Evolutionary conservation across 1,284 basidiomycete genomes (phyloP), one percentile per base, ranked within the genome.

Genomic region (Ustilago loliicola): DNA sequence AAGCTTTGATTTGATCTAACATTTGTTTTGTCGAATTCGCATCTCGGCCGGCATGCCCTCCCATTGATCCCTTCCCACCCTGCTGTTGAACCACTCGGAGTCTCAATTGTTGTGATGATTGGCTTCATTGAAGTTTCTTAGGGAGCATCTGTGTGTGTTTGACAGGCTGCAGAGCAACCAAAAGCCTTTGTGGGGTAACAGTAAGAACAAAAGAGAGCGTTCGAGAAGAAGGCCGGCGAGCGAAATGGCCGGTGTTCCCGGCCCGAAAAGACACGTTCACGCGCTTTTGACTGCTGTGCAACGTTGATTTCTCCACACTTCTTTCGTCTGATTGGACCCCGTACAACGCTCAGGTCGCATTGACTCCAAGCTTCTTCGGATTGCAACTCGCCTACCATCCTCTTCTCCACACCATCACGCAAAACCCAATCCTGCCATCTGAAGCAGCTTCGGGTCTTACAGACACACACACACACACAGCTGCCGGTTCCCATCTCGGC

Each of bases 261-360:
- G 48, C 52, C 23, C 34, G 19, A 10, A 36, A 11, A 40, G 38
- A 19, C 7, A 23, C 17, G 42, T 63, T 50, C 61, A 58, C 62
- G 51, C 63, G 55, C 52, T 55, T 54, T 54, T 52, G 23, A 45
- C 42, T 45, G 48, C 48, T 50, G 25, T 50, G 48, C 48, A 50
- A 50, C 48, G 25, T 25, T 4, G 25, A 50, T 27, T 68, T 68
- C 66, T 68, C 66, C 60, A 68, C 60, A 68, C 66, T 68, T 42
- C 38, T 47, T 23, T 29, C 21, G 29, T 25, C 50, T 61, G 47
- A 60, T 60, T 60, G 57, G 57, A 59, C 32, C 48, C 23, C 25
- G 23, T 51, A 21, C 19, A 11, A 21, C n/a, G 42, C 42, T 45
- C 42, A 45, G 42, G 15, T n/a, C 42, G 42, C 42, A 21, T 45